phyloP scores from a whole-genome alignment of 1,284 basidiomycete species.

The Ganoderma sinense region DNA sequence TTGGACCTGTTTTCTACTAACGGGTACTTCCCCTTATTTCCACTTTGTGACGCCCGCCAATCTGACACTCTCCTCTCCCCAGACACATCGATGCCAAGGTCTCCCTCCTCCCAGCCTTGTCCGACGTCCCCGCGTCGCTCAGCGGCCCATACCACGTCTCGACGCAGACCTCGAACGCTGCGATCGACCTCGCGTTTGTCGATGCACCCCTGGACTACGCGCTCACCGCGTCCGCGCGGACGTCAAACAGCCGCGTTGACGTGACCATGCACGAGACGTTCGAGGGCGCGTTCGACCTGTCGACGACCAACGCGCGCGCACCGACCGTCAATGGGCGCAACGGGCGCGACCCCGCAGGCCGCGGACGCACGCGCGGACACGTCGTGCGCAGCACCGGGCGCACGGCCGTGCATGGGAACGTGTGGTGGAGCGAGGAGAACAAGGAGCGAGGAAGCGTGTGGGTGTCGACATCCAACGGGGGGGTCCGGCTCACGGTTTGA shows the following conservation, averaged over 20 bases:
- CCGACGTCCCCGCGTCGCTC: conserved; percentile 34
- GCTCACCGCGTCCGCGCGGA: conserved; percentile 41
- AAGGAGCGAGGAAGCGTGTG: conserved; percentile 4
- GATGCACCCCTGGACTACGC: conserved; percentile 47
- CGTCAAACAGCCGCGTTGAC: conserved; percentile 41
- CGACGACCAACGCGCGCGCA: conserved; percentile 26
- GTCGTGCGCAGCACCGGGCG: not conserved
- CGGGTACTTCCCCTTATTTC: conserved; percentile 14
- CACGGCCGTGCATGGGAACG: conserved; percentile 1
- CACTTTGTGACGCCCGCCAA: not conserved
- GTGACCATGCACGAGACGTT: conserved; percentile 48
- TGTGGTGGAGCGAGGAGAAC: conserved; percentile 7
- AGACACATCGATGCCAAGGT: not conserved
- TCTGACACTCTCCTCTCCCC: not conserved
- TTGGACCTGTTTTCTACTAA: conserved; percentile 48
- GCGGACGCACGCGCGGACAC: conserved; percentile 2
- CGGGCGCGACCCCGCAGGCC: conserved; percentile 7
- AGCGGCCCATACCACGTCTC: conserved; percentile 43
- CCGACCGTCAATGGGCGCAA: conserved; percentile 23
- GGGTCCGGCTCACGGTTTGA: conserved; percentile 5
- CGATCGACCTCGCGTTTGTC: conserved; percentile 42
- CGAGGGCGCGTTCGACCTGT: conserved; percentile 51
- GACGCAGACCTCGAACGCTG: conserved; percentile 32
- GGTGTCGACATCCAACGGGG: conserved; percentile 12
- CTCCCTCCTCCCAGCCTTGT: conserved; percentile 27